Evolutionary conservation across 306 rosid genomes (phyloP).

Genomic region (Prunus kanzakura): DNA sequence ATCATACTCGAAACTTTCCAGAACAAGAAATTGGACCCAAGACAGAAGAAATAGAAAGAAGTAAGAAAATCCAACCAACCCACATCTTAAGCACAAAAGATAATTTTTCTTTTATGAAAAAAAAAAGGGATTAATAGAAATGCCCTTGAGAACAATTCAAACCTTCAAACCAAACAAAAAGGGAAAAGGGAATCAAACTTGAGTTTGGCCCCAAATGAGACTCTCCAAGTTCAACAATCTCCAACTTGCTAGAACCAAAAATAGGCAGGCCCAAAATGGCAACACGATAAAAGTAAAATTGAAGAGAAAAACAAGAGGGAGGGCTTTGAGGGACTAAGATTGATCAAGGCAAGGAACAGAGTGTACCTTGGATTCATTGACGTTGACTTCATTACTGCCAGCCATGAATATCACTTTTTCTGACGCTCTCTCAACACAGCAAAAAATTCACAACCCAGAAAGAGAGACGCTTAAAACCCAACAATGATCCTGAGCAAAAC

Average conservation of each 20-base stretch:
- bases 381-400: slow-evolving; percentile 39
- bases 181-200: background rate
- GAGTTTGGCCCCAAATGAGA: background rate
- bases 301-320: background rate
- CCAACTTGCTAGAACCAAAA: slow-evolving; percentile 4
- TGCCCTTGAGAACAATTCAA: background rate
- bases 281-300: background rate
- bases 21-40: slow-evolving; percentile 43
- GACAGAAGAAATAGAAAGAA: slow-evolving; percentile 30
- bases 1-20: slow-evolving; percentile 29
- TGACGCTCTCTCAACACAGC: slow-evolving; percentile 1
- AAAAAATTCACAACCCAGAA: slow-evolving; percentile 23
- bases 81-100: background rate
- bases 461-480: slow-evolving; percentile 26
- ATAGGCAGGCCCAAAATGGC: slow-evolving; percentile 8
- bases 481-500: slow-evolving; percentile 29
- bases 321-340: background rate
- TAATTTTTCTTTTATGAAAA: background rate
- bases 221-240: background rate
- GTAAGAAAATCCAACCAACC: slow-evolving; percentile 28
- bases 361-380: slow-evolving; percentile 54
- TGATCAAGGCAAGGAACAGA: slow-evolving; percentile 12
- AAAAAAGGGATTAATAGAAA: background rate
- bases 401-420: slow-evolving; percentile 20
- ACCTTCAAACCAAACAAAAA: background rate